Evolutionary conservation across 768 basidiomycete species (phyloP), one percentile per base, ranked within the genome.

Genomic region (Suillus sp.): DNA sequence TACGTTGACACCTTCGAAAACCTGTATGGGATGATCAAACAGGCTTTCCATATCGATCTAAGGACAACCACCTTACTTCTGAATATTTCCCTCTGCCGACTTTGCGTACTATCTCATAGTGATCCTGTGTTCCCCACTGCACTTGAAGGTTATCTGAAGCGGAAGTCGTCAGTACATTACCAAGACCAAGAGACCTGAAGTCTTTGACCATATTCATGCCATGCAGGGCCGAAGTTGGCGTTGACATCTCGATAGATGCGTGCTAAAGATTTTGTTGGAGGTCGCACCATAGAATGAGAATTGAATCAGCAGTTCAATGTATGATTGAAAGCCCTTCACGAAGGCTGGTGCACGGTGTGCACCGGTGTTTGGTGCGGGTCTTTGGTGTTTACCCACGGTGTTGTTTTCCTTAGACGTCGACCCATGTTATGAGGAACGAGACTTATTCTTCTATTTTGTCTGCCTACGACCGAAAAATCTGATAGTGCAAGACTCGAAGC

Each of bases 81-180:
- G 93, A 95, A 74, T 96, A 96, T 75, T 98, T 98, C 65, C 95
- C 95, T 66, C 95, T 80, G 27, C 95, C 95, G 9, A 98, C 95
- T 79, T 98, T 98, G 63, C 95, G 84, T 38, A 98, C 94, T 74
- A 98, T 96, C 79, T 98, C 95, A 72, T 98, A 98, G 77, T 96
- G 93, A 78, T 97, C 95, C 79, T 98, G 95, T 7, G 90, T 86
- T 60, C 95, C 95, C 95, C 95, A 98, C 69, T 95, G 92, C n/a
- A 98, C 92, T 77, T 95, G 93, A 14, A 98, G 84, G 76, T 95
- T 96, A 83, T 98, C 93, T 94, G 72, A 64, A 67, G 67, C 55
- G 66, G 60, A 51, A 64, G 58, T 66, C 32, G 50, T 72, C 20
- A 74, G 70, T 14, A 30, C 35, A 45, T 34, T 47, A 38, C 54